A percentile compares a stretch with the other conserved stretches of the same genome.
phyloP scores from a whole-genome alignment of 345 rosid genomes.

The Moricandia arvensis region DNA sequence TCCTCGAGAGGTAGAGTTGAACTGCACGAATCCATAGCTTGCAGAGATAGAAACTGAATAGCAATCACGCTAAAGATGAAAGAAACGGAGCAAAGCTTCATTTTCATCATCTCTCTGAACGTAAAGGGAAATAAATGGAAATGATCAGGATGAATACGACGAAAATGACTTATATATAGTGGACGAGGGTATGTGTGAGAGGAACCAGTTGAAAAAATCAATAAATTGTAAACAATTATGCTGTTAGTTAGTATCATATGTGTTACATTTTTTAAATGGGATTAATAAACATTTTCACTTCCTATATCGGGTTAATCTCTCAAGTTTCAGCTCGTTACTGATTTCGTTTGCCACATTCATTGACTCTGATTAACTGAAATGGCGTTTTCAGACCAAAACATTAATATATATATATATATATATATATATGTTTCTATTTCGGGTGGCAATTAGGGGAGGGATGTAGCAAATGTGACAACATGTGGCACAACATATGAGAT shows the following conservation, averaged over 20 bases:
- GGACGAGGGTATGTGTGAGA: constrained; percentile 12
- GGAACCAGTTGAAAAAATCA: neutral
- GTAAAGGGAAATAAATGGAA: constrained; percentile 7
- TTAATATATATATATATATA: neutral
- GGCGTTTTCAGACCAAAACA: neutral
- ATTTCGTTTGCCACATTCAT: neutral
- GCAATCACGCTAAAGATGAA: constrained; percentile 23
- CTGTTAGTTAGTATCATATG: neutral
- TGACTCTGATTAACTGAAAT: neutral
- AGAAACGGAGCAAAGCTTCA: constrained; percentile 27
- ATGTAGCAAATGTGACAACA: neutral
- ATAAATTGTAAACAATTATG: neutral
- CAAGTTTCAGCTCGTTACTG: neutral
- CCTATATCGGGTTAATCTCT: neutral
- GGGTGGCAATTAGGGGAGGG: neutral
- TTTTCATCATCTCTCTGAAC: neutral
- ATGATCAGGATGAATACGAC: constrained; percentile 5
- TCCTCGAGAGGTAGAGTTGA: constrained; percentile 39
- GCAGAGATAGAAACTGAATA: constrained; percentile 14
- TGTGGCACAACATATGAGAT: neutral
- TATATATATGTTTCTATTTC: too few species aligned
- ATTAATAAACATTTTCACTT: neutral
- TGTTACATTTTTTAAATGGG: neutral
- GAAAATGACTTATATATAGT: neutral
- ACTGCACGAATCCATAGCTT: constrained; percentile 42